phyloP scores from a whole-genome alignment of 192 early-diverging fungal species.

The Umbelopsis vinacea region DNA sequence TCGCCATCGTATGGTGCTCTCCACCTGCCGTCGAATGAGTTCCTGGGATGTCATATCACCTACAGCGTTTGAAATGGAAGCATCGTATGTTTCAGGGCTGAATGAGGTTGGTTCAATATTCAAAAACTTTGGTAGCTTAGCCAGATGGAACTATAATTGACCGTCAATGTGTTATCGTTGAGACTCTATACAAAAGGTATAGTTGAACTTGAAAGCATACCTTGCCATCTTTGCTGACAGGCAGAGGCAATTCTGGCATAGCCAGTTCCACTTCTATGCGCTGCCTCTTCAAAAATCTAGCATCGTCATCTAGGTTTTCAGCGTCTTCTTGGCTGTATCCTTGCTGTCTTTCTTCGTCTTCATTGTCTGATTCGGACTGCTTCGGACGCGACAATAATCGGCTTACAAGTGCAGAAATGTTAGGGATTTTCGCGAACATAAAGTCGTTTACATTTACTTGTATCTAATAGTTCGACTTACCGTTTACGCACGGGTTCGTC shows the following conservation, averaged over 20 bases:
- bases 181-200: background rate
- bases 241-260: constrained; percentile 35
- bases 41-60: constrained; percentile 46
- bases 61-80: constrained; percentile 45
- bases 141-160: constrained; percentile 42
- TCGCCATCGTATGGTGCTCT: constrained; percentile 84
- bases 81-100: constrained; percentile 55
- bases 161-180: background rate
- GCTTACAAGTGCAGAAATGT: background rate
- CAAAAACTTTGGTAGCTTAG: constrained; percentile 72
- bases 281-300: constrained; percentile 14
- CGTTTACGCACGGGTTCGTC: constrained; percentile 20
- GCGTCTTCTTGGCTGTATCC: background rate
- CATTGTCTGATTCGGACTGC: constrained; percentile 22
- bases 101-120: constrained; percentile 68
- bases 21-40: constrained; percentile 53
- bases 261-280: constrained; percentile 30
- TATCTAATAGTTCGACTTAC: constrained; percentile 1
- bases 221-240: constrained; percentile 31
- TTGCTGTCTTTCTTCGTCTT: constrained; percentile 31
- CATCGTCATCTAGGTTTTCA: constrained; percentile 5
- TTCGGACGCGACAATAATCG: background rate
- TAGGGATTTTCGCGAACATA: background rate
- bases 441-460: background rate
- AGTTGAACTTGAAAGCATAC: constrained; percentile 5